Evolutionary conservation across 176 grass and related monocot genomes (phyloP), one percentile per base, ranked within the genome.

Genomic region (Aechmea fasciata): DNA sequence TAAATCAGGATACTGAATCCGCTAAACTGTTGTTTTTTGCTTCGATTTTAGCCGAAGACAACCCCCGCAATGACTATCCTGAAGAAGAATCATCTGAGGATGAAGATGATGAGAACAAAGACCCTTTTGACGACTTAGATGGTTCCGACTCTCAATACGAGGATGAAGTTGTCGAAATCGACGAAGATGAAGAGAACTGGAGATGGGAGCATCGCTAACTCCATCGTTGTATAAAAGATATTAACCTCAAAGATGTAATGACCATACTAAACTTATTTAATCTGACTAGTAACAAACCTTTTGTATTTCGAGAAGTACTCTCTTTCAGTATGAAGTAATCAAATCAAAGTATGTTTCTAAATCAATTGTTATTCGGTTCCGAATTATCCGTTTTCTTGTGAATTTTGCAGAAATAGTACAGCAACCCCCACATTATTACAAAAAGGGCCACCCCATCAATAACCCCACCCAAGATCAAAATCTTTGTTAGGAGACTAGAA

Each of bases 51-150:
- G 92, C 92, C 2, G 88, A 96, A 82, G 75, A 83, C 68, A 96
- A 96, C 72, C 88, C 88, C 22, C 28, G 79, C 8, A 88, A 83
- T 23, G 92, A 96, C 78, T 96, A 96, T 68, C 92, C 88, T 68
- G 92, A 91, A 18, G 83, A 85, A 73, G 83, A 83, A 65, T 17
- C 47, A 9, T 82, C 85, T 1, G 75, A 79, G 51, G 80, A 80
- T 51, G 87, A 84, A 47, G 67, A 76, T 11, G 71, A 86, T 11
- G 76, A 57, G n/a, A 52, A 5, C 9, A 79, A 75, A 63, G 75
- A 86, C 48, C 79, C 70, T 61, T 90, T 86, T 52, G 52, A 67
- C 22, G 80, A 84, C 3, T 10, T 49, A 29, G 85, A 84, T 53
- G 69, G 25, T 48, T 82, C 78, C 11, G 83, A 70, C 8, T 68